Conservation (phyloP, 179 eudicot genomes). For the Spergularia azorica region DNA sequence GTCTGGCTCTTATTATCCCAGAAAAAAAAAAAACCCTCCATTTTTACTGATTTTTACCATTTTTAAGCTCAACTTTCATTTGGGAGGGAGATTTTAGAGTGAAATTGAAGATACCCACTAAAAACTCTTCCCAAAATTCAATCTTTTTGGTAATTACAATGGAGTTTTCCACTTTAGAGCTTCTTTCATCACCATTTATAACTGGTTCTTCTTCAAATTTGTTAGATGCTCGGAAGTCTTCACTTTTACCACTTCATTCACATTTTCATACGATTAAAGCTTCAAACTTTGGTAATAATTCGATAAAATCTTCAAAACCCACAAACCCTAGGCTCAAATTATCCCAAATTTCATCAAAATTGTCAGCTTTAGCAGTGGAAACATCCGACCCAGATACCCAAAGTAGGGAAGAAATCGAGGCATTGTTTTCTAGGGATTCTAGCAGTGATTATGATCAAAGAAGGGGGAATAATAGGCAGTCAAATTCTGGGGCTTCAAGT, state of each 20-base stretch:
- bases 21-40: neutral
- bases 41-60: neutral
- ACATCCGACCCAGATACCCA: conserved; percentile 31
- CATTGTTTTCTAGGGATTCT: conserved; percentile 58
- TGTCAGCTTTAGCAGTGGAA: conserved; percentile 54
- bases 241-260: conserved; percentile 38
- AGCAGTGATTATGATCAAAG: conserved; percentile 33
- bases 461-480: conserved; percentile 46
- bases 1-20: neutral
- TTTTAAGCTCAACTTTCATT: neutral
- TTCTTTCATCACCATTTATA: conserved; percentile 56
- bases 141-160: conserved; percentile 13
- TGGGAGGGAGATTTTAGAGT: conserved; percentile 13
- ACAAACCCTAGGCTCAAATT: conserved; percentile 35
- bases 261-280: conserved; percentile 36
- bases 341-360: conserved; percentile 41
- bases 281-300: conserved; percentile 28
- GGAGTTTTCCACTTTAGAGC: conserved; percentile 54
- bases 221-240: conserved; percentile 34
- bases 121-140: conserved; percentile 7
- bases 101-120: neutral
- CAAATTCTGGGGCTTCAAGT: conserved; percentile 72
- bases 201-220: conserved; percentile 40
- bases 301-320: conserved; percentile 23
- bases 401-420: conserved; percentile 63